These are phyloP conservation scores for Sporothrix mexicana DNA, from an alignment of 2,329 filamentous ascomycete species.

Conservation along the genomic window DNA sequence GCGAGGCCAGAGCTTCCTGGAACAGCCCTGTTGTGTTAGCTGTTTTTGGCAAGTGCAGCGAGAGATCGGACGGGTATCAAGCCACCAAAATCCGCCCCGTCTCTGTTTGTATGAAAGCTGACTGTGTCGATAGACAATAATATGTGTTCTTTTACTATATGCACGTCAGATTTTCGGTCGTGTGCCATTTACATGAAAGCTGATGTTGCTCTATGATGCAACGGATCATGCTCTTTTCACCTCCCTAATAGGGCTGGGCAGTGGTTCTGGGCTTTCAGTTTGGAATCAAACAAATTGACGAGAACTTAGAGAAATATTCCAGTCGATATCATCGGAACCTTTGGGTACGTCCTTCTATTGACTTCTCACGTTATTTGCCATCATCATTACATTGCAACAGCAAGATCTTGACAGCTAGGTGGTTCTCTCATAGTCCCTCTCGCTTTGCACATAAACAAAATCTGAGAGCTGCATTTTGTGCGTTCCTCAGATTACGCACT, in stretches of 20 bases:
- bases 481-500: background rate
- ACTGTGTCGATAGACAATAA: background rate
- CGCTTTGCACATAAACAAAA: background rate
- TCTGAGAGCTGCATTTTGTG: background rate
- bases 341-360: no score
- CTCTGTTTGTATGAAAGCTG: background rate
- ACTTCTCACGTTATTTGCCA: no score
- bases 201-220: background rate
- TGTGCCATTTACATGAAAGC: background rate
- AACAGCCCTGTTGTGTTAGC: slow-evolving; percentile 12
- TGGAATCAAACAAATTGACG: background rate
- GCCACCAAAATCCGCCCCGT: background rate
- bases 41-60: slow-evolving; percentile 15
- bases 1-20: background rate
- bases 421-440: no score
- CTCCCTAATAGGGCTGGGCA: no score
- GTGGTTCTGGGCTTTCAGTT: no score
- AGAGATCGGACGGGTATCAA: background rate
- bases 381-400: no score
- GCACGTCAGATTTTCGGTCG: background rate
- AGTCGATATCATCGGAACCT: no score
- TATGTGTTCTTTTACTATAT: background rate
- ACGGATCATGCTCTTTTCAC: no score
- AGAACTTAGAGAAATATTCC: no score
- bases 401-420: no score